phyloP scores from a whole-genome alignment of 768 basidiomycete genomes.

The Paxillus rubicundulus region DNA sequence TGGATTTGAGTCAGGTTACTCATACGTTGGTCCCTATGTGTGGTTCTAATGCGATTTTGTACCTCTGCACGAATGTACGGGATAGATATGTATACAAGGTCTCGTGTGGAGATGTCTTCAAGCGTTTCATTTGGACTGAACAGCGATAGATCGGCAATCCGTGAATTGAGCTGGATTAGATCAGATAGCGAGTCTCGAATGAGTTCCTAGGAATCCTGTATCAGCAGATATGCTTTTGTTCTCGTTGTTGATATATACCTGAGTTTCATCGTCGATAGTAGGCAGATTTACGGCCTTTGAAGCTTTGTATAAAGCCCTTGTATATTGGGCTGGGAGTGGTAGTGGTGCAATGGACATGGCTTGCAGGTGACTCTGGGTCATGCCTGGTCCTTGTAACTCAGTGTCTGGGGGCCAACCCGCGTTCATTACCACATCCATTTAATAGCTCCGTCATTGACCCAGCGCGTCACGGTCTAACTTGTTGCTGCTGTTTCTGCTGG shows the following conservation, averaged over 20 bases:
- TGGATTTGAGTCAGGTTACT: conserved; percentile 51
- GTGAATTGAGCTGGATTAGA: conserved; percentile 50
- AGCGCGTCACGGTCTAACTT: not conserved
- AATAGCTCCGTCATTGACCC: no score
- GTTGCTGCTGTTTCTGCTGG: not conserved
- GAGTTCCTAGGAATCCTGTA: conserved; percentile 47
- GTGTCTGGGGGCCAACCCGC: conserved; percentile 8
- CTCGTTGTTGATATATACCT: conserved; percentile 31
- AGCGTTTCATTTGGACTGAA: conserved; percentile 84
- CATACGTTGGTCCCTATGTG: conserved; percentile 57
- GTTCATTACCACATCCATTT: not conserved
- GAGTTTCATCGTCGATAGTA: conserved; percentile 44
- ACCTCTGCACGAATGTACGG: conserved; percentile 69
- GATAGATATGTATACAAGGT: conserved; percentile 73
- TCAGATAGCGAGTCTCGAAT: conserved; percentile 54
- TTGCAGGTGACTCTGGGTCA: conserved; percentile 6
- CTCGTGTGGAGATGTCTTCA: conserved; percentile 76
- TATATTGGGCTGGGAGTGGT: conserved; percentile 39
- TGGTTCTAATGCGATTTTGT: conserved; percentile 55
- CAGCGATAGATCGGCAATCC: conserved; percentile 59
- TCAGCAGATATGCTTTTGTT: conserved; percentile 6
- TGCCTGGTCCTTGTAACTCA: not conserved
- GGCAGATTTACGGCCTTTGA: conserved; percentile 39
- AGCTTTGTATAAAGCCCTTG: conserved; percentile 37
- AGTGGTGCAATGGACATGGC: conserved; percentile 19